Evolutionary conservation across 1,284 basidiomycete species (phyloP).

Genomic region (Kwoniella shivajii): DNA sequence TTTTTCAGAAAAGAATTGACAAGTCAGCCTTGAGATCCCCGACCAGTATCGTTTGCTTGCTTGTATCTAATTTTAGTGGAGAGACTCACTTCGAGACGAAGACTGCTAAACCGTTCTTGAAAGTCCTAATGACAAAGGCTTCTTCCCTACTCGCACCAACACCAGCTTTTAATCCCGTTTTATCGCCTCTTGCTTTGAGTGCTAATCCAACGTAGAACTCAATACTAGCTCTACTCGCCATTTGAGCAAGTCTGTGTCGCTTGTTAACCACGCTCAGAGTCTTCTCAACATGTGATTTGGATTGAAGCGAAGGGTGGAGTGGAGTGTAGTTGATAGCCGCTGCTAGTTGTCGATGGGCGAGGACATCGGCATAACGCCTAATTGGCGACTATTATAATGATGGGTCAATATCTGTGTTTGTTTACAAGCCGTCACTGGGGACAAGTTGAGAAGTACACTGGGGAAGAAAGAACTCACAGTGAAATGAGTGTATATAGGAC

Average conservation of each 20-base stretch:
- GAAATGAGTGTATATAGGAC: slow-evolving; percentile 97
- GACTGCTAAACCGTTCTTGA: slow-evolving; percentile 92
- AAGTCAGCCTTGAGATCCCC: too few relatives aligned
- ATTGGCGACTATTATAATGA: slow-evolving; percentile 68
- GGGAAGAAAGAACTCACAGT: slow-evolving; percentile 58
- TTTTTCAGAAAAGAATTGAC: too few relatives aligned
- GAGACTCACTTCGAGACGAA: slow-evolving; percentile 86
- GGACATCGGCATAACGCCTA: slow-evolving; percentile 90
- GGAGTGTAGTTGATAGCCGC: slow-evolving; percentile 85
- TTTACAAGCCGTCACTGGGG: not conserved
- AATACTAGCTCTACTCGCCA: slow-evolving; percentile 91
- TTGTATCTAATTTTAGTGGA: too few relatives aligned
- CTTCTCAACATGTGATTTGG: slow-evolving; percentile 85
- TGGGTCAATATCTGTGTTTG: not conserved
- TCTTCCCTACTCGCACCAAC: slow-evolving; percentile 68
- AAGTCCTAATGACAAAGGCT: slow-evolving; percentile 92
- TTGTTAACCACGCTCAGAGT: slow-evolving; percentile 86
- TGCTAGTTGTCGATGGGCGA: slow-evolving; percentile 90
- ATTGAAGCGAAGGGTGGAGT: slow-evolving; percentile 83
- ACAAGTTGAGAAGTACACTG: too few relatives aligned
- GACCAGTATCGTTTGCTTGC: slow-evolving; percentile 9
- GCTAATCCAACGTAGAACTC: slow-evolving; percentile 97
- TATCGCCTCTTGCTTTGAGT: slow-evolving; percentile 67
- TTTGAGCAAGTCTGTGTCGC: slow-evolving; percentile 93
- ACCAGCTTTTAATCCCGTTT: slow-evolving; percentile 43